These are phyloP conservation scores for Lentinula guzmanii DNA, from an alignment of 768 basidiomycete species.

Conservation along the genomic window DNA sequence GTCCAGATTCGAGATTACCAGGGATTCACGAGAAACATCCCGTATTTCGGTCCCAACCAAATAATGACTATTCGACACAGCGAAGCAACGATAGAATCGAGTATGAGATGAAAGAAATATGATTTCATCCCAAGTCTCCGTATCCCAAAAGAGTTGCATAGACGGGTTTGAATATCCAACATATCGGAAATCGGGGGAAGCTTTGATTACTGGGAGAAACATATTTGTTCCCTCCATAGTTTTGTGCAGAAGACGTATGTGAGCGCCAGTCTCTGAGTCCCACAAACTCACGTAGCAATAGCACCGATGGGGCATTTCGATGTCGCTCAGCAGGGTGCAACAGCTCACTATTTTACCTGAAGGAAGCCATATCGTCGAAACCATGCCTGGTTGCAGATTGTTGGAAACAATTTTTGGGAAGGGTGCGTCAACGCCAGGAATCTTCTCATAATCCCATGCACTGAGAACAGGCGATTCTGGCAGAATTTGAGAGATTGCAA, in stretches of 20 bases:
- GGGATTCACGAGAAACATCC: not conserved
- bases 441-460: not conserved
- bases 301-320: not conserved
- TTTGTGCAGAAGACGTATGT: not conserved
- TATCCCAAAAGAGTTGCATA: not conserved
- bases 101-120: not conserved
- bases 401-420: not conserved
- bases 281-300: not conserved
- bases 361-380: not conserved
- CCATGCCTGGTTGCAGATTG: not conserved
- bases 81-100: not conserved
- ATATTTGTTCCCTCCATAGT: not conserved
- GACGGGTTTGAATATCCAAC: not conserved
- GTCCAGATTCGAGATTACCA: not conserved
- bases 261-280: not conserved
- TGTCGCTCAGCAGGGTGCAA: not conserved
- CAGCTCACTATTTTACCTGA: not conserved
- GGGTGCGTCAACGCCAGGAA: not conserved
- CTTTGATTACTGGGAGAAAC: not conserved
- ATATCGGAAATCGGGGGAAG: not conserved
- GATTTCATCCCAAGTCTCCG: not conserved
- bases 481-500: not conserved
- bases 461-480: not conserved
- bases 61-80: not conserved
- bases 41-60: not conserved